A percentile compares a stretch with the other conserved stretches of the same genome.
phyloP scores from a whole-genome alignment of 371 early-diverging fungal species.

The Saksenaea oblongispora region DNA sequence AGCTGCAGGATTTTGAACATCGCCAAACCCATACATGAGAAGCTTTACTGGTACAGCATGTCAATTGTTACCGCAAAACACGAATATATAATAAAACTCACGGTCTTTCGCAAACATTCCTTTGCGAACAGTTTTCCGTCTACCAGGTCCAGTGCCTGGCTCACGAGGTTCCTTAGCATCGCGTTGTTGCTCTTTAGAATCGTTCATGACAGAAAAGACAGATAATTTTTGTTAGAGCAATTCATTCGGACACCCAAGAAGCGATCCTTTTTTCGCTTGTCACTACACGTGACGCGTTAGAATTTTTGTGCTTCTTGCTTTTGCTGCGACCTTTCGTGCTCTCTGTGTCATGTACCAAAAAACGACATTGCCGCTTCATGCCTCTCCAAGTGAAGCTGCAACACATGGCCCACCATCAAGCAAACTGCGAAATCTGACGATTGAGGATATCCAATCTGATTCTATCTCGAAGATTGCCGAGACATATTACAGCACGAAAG shows the following conservation, averaged over 20 bases:
- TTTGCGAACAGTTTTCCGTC: conserved; percentile 52
- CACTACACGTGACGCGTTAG: not conserved
- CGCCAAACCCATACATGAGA: conserved; percentile 98
- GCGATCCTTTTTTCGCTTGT: not conserved
- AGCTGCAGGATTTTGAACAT: conserved; percentile 86
- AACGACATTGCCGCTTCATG: conserved; percentile 50
- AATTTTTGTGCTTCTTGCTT: not conserved
- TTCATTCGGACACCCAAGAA: not conserved
- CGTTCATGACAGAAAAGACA: not conserved
- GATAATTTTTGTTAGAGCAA: too few species aligned
- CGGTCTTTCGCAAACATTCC: conserved; percentile 59
- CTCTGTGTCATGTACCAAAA: conserved; percentile 35
- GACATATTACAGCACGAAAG: conserved; percentile 35
- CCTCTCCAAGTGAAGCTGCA: conserved; percentile 42
- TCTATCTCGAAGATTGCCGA: conserved; percentile 55
- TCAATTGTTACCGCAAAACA: not conserved
- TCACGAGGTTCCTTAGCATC: conserved; percentile 30
- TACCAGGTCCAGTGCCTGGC: conserved; percentile 46
- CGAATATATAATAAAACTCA: conserved; percentile 18
- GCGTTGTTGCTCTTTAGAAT: not conserved
- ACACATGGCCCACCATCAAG: conserved; percentile 30
- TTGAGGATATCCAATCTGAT: conserved; percentile 59
- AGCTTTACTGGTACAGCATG: conserved; percentile 58
- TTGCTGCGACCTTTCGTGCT: not conserved
- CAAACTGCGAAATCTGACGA: conserved; percentile 38